Conservation (phyloP, 176 grass and related monocot genomes). For the Typha latifolia region DNA sequence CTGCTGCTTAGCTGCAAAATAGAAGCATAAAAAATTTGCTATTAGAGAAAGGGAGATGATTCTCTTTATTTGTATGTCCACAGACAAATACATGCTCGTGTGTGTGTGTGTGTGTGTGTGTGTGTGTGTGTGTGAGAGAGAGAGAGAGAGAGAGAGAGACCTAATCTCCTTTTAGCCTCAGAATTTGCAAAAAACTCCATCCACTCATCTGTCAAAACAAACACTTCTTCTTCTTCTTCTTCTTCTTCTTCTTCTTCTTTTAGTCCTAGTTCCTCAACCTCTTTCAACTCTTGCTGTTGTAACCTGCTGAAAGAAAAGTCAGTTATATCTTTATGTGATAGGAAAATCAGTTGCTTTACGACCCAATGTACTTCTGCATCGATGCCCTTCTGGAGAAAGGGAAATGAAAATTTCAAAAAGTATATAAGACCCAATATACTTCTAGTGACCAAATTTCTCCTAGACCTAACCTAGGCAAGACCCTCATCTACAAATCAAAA, state of each 20-base stretch:
- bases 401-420: no score
- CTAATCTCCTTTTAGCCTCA: conserved; percentile 21
- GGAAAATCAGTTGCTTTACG: background rate
- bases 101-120: no score
- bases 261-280: background rate
- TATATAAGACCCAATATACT: no score
- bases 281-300: conserved; percentile 7
- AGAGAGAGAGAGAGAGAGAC: background rate
- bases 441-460: no score
- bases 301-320: conserved; percentile 4
- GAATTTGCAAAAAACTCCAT: conserved; percentile 27
- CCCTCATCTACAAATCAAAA: no score
- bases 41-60: background rate
- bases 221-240: conserved; percentile 7
- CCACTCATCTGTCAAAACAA: conserved; percentile 26
- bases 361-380: background rate
- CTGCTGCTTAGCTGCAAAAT: conserved; percentile 11
- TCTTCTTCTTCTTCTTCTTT: background rate
- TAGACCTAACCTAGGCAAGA: no score
- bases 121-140: no score
- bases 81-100: no score
- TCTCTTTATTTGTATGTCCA: no score
- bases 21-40: background rate
- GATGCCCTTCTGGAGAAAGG: no score
- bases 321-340: background rate